phyloP scores from a whole-genome alignment of 1,139 yeast species.

The Ogataea hybrid region DNA sequence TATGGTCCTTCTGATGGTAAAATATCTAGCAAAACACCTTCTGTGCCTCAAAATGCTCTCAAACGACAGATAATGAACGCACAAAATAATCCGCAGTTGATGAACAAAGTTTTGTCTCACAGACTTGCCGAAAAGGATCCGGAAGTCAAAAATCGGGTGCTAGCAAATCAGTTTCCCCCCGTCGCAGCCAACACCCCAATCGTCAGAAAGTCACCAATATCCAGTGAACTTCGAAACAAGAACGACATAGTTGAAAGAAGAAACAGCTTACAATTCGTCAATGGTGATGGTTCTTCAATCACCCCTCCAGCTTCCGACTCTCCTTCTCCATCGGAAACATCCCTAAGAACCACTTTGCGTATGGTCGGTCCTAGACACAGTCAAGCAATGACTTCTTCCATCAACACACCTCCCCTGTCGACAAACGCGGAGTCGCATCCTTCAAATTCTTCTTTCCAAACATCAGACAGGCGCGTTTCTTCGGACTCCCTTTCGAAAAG shows the following conservation, averaged over 20 bases:
- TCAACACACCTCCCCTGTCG: slow-evolving; percentile 18
- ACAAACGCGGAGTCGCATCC: slow-evolving; percentile 11
- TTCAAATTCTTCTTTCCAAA: not conserved
- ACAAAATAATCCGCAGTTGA: slow-evolving; percentile 29
- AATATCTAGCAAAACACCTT: slow-evolving; percentile 23
- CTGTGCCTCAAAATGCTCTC: slow-evolving; percentile 27
- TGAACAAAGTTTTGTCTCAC: slow-evolving; percentile 32
- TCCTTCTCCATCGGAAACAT: slow-evolving; percentile 19
- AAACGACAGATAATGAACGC: slow-evolving; percentile 31
- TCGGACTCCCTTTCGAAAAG: slow-evolving; percentile 4
- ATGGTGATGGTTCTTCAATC: slow-evolving; percentile 18
- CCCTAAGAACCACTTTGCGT: slow-evolving; percentile 17
- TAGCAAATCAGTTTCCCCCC: slow-evolving; percentile 16
- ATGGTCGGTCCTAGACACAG: slow-evolving; percentile 11
- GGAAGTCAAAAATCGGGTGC: slow-evolving; percentile 22
- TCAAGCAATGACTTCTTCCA: slow-evolving; percentile 3
- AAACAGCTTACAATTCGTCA: slow-evolving; percentile 26
- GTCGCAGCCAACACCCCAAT: slow-evolving; percentile 8
- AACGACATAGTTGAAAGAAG: slow-evolving; percentile 21
- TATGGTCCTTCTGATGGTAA: slow-evolving; percentile 24
- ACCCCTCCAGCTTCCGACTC: slow-evolving; percentile 22
- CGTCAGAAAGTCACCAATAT: not conserved
- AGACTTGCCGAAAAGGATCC: slow-evolving; percentile 29
- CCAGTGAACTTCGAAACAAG: slow-evolving; percentile 13
- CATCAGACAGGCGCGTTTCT: slow-evolving; percentile 1